phyloP scores from a whole-genome alignment of 805 yeast species.

The Schwanniomyces occidentalis region DNA sequence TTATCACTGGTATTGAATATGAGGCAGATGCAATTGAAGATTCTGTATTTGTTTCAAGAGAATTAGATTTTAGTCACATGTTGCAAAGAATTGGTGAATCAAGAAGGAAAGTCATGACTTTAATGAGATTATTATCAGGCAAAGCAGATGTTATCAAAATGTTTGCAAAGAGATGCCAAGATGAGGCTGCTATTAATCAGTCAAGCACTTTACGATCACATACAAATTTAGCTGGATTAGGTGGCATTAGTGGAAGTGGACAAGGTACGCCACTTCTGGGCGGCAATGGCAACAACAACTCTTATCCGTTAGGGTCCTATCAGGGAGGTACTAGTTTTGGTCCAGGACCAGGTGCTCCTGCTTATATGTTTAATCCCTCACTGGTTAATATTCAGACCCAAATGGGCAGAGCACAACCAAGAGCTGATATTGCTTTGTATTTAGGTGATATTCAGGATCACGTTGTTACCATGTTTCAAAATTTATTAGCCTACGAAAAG shows the following conservation, averaged over 20 bases:
- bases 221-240: slow-evolving; percentile 16
- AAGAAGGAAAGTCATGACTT: slow-evolving; percentile 87
- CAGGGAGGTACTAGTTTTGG: slow-evolving; percentile 18
- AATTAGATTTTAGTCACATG: slow-evolving; percentile 74
- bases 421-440: slow-evolving; percentile 89
- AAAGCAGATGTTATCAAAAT: slow-evolving; percentile 95
- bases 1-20: slow-evolving; percentile 70
- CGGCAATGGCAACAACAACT: slow-evolving; percentile 6
- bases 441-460: slow-evolving; percentile 97
- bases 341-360: slow-evolving; percentile 35
- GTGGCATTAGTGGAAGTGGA: slow-evolving; percentile 4
- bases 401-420: slow-evolving; percentile 50
- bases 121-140: slow-evolving; percentile 85
- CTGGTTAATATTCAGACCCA: slow-evolving; percentile 8
- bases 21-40: slow-evolving; percentile 85
- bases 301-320: slow-evolving; percentile 4
- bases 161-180: slow-evolving; percentile 95
- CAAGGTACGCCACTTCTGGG: slow-evolving; percentile 8
- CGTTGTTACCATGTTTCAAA: slow-evolving; percentile 93
- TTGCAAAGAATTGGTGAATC: slow-evolving; percentile 83
- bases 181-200: slow-evolving; percentile 41
- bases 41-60: slow-evolving; percentile 78
- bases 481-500: slow-evolving; percentile 85
- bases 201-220: slow-evolving; percentile 11
- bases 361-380: slow-evolving; percentile 15